Base-by-base conservation (phyloP, 2,329 filamentous ascomycete species). In the Sphaerulina vaccinii region DNA sequence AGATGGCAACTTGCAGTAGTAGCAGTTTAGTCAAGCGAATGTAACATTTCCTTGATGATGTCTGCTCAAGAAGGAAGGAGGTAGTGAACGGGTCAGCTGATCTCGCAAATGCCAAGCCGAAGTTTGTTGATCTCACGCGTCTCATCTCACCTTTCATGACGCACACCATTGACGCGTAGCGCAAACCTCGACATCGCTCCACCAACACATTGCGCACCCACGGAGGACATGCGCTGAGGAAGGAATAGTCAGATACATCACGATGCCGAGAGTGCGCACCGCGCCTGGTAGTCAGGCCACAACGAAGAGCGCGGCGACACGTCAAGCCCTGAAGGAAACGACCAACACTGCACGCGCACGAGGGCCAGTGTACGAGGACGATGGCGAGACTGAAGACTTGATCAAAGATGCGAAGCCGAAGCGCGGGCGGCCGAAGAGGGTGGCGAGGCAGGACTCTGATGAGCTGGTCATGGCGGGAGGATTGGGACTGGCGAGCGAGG, bases 381-480 rank as follows among this genome's bases (percentile, higher is more conserved):
- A 63, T 51, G 60, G 62, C 15, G 54, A 63, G 29, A 63, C 58
- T 0, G 63, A 65, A 19, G 57, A 49, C 7, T 51, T 66, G 41
- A 55, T 67, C 11, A 66, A 65, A 40, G 58, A 61, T 38, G 57
- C 59, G 29, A 62, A 59, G 27, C 45, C 54, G 33, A 59, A 54
- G 38, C 49, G 58, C 35, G 61, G 58, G 8, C 51, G 60, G 21
- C 41, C 61, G 40, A 60, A 42, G 36, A 63, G 56, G 45, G 36
- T 29, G 38, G 32, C 39, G 44, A 49, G 58, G 33, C 47, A 55
- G 36, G 49, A 53, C 10, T 51, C 52, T 10, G 61, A 63, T 15
- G 63, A 65, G 15, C 35, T 64, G 29, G 49, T 65, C n/a, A 66
- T 65, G 63, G 55, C 62, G 23, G 62, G 64, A 15, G 64, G 60